Conservation (phyloP, 768 basidiomycete species). For the Mycena haematopus region DNA sequence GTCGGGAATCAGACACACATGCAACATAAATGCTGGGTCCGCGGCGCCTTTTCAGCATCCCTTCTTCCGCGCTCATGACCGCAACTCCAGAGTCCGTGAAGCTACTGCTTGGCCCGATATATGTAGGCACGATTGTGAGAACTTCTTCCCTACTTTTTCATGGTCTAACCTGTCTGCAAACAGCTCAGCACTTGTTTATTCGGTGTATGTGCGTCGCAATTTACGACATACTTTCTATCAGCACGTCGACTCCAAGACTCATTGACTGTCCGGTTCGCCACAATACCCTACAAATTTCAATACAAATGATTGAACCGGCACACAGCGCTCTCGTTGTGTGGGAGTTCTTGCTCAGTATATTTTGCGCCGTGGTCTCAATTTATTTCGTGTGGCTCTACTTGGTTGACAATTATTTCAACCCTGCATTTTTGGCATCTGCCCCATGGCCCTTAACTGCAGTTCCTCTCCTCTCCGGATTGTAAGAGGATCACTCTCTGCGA, state of each 20-base stretch:
- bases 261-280: neutral
- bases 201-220: neutral
- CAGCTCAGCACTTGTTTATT: neutral
- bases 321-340: neutral
- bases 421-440: neutral
- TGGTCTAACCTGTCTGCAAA: too few relatives aligned
- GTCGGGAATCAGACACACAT: too few relatives aligned
- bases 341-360: neutral
- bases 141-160: too few relatives aligned
- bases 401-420: constrained; percentile 1
- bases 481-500: neutral
- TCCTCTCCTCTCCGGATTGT: neutral
- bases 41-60: too few relatives aligned
- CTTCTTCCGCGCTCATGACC: neutral
- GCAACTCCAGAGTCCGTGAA: neutral
- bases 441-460: neutral
- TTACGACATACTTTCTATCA: neutral
- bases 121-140: neutral
- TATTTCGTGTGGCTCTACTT: neutral
- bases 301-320: neutral
- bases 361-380: neutral
- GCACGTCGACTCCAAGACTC: neutral
- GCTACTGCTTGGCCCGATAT: neutral
- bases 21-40: too few relatives aligned
- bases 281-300: neutral